These are phyloP conservation scores for Beta corolliflora DNA, from an alignment of 179 eudicot genomes.

Conservation along the genomic window DNA sequence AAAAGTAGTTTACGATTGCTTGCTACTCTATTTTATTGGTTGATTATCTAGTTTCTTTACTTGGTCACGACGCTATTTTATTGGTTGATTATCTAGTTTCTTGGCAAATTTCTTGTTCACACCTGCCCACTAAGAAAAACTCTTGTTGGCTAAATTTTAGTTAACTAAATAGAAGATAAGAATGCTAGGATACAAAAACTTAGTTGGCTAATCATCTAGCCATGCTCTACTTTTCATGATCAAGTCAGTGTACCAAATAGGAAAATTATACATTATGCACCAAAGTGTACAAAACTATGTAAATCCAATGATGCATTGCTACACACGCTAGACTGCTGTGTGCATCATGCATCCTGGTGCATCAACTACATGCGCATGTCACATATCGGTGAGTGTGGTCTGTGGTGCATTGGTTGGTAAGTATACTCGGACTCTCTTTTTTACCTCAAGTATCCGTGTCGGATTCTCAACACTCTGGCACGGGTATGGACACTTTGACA, in stretches of 20 bases:
- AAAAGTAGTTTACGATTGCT: slow-evolving; percentile 9
- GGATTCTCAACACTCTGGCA: too few relatives aligned
- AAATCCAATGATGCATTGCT: neutral
- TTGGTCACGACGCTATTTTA: neutral
- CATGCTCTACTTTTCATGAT: neutral
- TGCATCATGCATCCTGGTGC: too few relatives aligned
- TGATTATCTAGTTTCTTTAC: neutral
- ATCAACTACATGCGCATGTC: neutral
- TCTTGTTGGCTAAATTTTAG: too few relatives aligned
- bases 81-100: neutral
- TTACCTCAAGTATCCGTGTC: too few relatives aligned
- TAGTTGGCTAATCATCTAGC: too few relatives aligned
- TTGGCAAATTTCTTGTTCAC: neutral
- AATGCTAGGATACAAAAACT: too few relatives aligned
- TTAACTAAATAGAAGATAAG: too few relatives aligned
- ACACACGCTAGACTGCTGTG: neutral
- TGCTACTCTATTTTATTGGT: neutral
- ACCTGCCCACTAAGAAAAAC: too few relatives aligned
- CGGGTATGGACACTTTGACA: too few relatives aligned
- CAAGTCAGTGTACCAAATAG: neutral
- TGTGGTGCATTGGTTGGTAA: neutral
- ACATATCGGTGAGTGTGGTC: neutral
- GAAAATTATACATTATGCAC: neutral
- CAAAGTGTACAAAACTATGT: neutral
- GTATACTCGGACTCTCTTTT: too few relatives aligned